Conservation (phyloP, 2,329 filamentous ascomycete genomes). For the Aspergillus pseudotamarii region DNA sequence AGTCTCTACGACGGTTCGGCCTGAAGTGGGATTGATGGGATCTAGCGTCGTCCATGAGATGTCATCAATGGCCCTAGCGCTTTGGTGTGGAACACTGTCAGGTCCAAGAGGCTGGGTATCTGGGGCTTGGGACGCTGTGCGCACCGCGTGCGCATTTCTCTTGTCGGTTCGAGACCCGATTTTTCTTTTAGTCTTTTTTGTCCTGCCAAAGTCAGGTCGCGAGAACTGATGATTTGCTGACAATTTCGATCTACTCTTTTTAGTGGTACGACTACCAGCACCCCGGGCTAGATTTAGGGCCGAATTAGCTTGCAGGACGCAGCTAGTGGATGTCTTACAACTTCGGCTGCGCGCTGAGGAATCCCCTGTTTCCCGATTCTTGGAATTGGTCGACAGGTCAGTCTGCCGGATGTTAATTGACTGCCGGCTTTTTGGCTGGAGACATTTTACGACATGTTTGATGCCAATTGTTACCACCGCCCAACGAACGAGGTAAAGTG, state of each 20-base stretch:
- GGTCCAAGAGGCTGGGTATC: slow-evolving; percentile 6
- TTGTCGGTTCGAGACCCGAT: not conserved
- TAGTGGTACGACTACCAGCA: slow-evolving; percentile 9
- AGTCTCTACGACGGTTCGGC: not conserved
- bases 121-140: slow-evolving; percentile 13
- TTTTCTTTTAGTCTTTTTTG: slow-evolving; percentile 5
- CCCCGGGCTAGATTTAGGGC: slow-evolving; percentile 12
- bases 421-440: not conserved
- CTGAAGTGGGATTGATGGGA: not conserved
- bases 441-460: not conserved
- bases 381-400: not conserved
- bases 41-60: slow-evolving; percentile 9
- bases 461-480: not conserved
- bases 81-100: slow-evolving; percentile 1
- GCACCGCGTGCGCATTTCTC: slow-evolving; percentile 19
- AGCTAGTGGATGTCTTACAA: not conserved
- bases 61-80: slow-evolving; percentile 16
- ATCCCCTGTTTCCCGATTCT: slow-evolving; percentile 7
- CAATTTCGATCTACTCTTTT: slow-evolving; percentile 17
- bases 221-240: slow-evolving; percentile 15
- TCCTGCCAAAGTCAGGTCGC: slow-evolving; percentile 8
- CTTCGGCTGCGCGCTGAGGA: not conserved
- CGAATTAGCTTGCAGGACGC: slow-evolving; percentile 6
- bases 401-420: not conserved
- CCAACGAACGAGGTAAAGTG: not conserved